Conservation (phyloP, 2,329 filamentous ascomycete genomes). For the Rosellinia necatrix region DNA sequence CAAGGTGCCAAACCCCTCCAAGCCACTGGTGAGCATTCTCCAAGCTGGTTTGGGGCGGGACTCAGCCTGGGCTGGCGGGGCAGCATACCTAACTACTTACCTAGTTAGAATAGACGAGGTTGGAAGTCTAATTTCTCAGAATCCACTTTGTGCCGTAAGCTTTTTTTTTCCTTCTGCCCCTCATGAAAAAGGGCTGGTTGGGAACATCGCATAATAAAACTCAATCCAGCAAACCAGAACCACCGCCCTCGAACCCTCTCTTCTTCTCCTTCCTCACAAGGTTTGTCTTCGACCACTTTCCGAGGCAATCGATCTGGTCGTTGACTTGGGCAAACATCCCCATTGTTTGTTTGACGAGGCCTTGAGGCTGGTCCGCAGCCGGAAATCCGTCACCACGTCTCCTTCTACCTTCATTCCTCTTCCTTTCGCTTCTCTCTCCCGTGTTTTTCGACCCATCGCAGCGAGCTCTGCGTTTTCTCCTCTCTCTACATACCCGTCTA, state of each 20-base stretch:
- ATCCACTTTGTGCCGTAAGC: constrained; percentile 33
- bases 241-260: neutral
- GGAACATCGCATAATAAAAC: constrained; percentile 8
- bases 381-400: constrained; percentile 49
- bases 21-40: no score
- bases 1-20: neutral
- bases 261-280: constrained; percentile 17
- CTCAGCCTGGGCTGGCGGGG: neutral
- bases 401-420: constrained; percentile 43
- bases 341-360: constrained; percentile 19
- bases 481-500: constrained; percentile 43
- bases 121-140: constrained; percentile 29
- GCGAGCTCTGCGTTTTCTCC: constrained; percentile 67
- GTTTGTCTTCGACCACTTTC: constrained; percentile 28
- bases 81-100: neutral
- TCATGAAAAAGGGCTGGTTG: constrained; percentile 19
- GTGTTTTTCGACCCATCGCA: constrained; percentile 60
- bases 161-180: constrained; percentile 37
- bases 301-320: constrained; percentile 17
- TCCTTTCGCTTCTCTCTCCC: constrained; percentile 59
- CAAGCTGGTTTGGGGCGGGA: neutral
- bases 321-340: constrained; percentile 34
- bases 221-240: neutral
- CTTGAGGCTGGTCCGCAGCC: constrained; percentile 48
- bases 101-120: constrained; percentile 11